Conservation (phyloP, 208 protist genomes). For the Pavlovales sp. region DNA sequence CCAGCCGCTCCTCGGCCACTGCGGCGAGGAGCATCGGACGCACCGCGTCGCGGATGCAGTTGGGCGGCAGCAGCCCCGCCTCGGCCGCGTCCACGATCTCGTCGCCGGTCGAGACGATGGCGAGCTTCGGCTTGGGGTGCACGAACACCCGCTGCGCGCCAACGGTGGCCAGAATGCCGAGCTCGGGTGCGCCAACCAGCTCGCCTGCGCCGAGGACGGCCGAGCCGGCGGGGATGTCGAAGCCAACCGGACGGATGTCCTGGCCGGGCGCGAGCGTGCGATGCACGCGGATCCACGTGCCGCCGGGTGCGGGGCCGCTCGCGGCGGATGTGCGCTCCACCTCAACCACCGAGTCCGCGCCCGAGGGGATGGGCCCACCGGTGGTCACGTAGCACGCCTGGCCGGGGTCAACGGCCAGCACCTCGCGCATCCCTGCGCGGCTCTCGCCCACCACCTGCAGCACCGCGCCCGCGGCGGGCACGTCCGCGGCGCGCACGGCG, state of each 20-base stretch:
- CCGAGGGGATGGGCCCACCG: background rate
- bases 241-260: constrained; percentile 56
- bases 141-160: constrained; percentile 44
- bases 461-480: background rate
- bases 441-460: background rate
- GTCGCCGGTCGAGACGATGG: constrained; percentile 56
- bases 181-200: constrained; percentile 54
- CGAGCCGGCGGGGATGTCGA: constrained; percentile 50
- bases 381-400: constrained; percentile 16
- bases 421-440: background rate
- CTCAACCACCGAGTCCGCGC: constrained; percentile 13
- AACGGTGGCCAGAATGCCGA: constrained; percentile 60
- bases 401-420: background rate
- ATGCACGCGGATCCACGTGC: background rate
- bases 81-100: constrained; percentile 41
- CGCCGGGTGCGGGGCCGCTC: background rate
- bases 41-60: constrained; percentile 54
- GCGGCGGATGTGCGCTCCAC: background rate
- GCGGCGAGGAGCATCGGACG: constrained; percentile 52
- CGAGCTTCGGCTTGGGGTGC: constrained; percentile 31
- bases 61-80: background rate
- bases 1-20: background rate
- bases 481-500: constrained; percentile 7
- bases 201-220: constrained; percentile 20
- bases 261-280: background rate